Conservation (phyloP, 2,329 filamentous ascomycete genomes). For the Drechslerella stenobrocha region DNA sequence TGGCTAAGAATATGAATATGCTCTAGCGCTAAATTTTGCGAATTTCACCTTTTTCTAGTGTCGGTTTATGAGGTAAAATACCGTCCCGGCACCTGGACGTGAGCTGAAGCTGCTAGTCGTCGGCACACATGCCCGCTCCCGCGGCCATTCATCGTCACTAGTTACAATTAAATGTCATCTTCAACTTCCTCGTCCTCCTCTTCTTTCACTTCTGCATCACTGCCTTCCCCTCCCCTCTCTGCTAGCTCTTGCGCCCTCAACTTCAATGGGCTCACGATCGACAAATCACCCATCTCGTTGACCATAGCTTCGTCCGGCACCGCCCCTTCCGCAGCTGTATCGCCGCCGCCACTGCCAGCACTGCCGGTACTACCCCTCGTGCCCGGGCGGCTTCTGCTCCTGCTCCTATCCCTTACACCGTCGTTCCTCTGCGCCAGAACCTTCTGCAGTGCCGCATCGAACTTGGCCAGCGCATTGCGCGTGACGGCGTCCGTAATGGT, state of each 20-base stretch:
- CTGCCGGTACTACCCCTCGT: conserved; percentile 56
- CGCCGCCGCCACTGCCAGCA: conserved; percentile 56
- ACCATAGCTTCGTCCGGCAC: conserved; percentile 53
- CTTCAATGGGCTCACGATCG: conserved; percentile 59
- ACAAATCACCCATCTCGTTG: conserved; percentile 55
- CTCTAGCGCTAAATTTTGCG: no score
- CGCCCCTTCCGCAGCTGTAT: conserved; percentile 50
- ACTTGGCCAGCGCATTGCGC: conserved; percentile 69
- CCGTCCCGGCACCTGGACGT: no score
- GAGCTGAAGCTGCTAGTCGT: neutral
- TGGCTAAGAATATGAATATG: no score
- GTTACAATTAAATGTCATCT: conserved; percentile 53
- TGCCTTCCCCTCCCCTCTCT: conserved; percentile 54
- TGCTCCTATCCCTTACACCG: conserved; percentile 47
- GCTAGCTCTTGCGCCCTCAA: conserved; percentile 60
- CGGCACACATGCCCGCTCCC: neutral
- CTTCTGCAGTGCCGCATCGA: conserved; percentile 69
- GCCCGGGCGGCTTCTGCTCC: conserved; percentile 55
- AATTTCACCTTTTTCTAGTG: no score
- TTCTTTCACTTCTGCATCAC: conserved; percentile 54
- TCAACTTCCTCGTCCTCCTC: conserved; percentile 53
- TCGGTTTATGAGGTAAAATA: no score
- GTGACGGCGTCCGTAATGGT: conserved; percentile 65
- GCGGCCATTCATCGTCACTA: conserved; percentile 11
- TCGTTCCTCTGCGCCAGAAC: conserved; percentile 64